Base-by-base conservation (phyloP, 1,284 basidiomycete genomes). In the Papiliotrema laurentii region DNA sequence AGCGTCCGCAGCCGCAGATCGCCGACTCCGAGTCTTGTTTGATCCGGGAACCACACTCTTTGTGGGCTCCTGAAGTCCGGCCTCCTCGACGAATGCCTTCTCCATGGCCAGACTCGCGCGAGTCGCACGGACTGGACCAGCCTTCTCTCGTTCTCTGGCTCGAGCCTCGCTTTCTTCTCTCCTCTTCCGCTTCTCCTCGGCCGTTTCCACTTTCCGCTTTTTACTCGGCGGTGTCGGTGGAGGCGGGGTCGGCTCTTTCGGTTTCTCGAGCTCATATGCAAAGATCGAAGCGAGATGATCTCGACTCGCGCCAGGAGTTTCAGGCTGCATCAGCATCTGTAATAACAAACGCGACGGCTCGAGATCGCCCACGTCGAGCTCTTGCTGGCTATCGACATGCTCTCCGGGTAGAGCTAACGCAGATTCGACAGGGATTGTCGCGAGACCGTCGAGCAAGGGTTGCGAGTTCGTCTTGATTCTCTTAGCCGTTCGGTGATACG, bases 401-500 rank as follows among this genome's bases (percentile, higher is more conserved):
- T 42, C 51, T 45, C 47, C 24, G 33, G 49, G 34, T 31, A 49
- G 50, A 14, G 33, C 16, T 13, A 52, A 40, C 30, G 33, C 28
- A 4, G 43, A 42, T 25, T 22, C 26, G 14, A 42, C 45, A 1
- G 58, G 31, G 21, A 77, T 63, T 14, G 56, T 52, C 45, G 81
- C 75, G 16, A 91, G 75, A 9, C 83, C 80, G 22, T 78, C 76
- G 9, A 94, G 75, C 5, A 89, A 77, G 0, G 81, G 77, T 45
- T 75, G 75, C 0, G 81, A 73, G n/a, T 78, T 75, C 18, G 76
- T 79, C 63, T 83, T 81, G 54, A 97, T 83, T 38, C 83, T 77
- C 18, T 79, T 69, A 0, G 94, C 93, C 1, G 81, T 76, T 60
- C 83, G 86, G 73, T 89, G 81, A 63, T 86, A 86, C 0, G 80